These are phyloP conservation scores for Claviceps citrina DNA, from an alignment of 2,329 filamentous ascomycete species.

Conservation along the genomic window DNA sequence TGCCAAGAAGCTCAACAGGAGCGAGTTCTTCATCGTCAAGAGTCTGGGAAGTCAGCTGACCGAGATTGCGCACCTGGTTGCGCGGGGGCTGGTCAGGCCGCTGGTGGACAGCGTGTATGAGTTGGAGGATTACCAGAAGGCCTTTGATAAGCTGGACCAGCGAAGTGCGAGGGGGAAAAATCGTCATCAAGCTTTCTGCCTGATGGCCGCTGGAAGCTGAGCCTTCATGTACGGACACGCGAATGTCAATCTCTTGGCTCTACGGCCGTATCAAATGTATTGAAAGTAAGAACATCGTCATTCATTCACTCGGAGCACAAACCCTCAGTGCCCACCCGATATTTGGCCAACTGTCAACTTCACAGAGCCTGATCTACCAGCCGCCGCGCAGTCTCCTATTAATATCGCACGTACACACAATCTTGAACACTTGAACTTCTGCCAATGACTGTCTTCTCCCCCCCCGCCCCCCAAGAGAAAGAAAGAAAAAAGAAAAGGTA, in stretches of 20 bases:
- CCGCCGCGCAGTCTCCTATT: neutral
- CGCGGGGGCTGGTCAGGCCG: constrained; percentile 17
- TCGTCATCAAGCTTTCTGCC: constrained; percentile 20
- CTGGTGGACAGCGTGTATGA: constrained; percentile 23
- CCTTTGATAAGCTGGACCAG: constrained; percentile 21
- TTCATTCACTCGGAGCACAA: no score
- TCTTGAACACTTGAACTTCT: neutral
- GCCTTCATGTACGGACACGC: neutral
- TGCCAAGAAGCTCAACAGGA: constrained; percentile 16
- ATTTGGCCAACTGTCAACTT: neutral
- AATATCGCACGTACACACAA: neutral
- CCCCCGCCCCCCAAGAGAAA: no score
- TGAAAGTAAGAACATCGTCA: no score
- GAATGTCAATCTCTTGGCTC: no score
- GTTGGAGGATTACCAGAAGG: constrained; percentile 23
- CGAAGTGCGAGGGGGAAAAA: constrained; percentile 24
- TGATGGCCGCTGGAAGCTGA: neutral
- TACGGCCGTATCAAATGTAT: no score
- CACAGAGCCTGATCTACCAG: no score
- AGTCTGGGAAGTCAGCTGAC: constrained; percentile 20
- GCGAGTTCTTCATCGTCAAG: constrained; percentile 23
- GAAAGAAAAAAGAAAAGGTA: no score
- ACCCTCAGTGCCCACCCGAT: no score
- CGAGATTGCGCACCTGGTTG: constrained; percentile 20
- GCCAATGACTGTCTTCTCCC: no score